phyloP scores from a whole-genome alignment of 495 filamentous ascomycete genomes.

The Glonium stellatum region DNA sequence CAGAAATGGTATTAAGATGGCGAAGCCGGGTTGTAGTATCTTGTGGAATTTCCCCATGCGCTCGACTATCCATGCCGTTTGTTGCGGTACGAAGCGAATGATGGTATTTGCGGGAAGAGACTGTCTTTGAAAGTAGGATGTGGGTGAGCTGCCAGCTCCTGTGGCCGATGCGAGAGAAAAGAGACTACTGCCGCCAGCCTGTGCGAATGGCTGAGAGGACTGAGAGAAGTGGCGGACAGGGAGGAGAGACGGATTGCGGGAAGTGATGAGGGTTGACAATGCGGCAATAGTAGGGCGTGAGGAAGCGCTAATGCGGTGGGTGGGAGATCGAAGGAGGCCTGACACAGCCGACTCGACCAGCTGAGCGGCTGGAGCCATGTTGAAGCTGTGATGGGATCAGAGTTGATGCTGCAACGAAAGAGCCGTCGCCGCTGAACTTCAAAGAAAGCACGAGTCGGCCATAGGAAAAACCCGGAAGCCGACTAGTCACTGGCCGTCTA shows the following conservation, averaged over 20 bases:
- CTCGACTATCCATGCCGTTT: slow-evolving; percentile 99
- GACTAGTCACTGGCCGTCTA: too few relatives aligned
- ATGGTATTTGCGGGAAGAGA: slow-evolving; percentile 85
- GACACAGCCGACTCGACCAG: slow-evolving; percentile 1
- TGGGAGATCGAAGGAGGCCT: background rate
- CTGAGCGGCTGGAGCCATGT: background rate
- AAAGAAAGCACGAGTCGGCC: too few relatives aligned
- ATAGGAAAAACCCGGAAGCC: too few relatives aligned
- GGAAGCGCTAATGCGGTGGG: background rate
- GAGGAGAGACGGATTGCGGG: background rate
- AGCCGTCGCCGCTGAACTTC: too few relatives aligned
- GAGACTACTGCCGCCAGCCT: slow-evolving; percentile 4
- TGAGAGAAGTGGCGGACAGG: slow-evolving; percentile 7
- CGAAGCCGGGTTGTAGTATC: slow-evolving; percentile 84
- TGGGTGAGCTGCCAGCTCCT: slow-evolving; percentile 14
- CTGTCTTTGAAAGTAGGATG: slow-evolving; percentile 51
- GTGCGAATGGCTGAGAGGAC: background rate
- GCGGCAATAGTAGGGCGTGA: background rate
- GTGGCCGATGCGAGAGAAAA: background rate
- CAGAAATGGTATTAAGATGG: slow-evolving; percentile 81
- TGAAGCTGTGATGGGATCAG: background rate
- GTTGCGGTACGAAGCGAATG: slow-evolving; percentile 94
- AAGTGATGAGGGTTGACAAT: background rate
- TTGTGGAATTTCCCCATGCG: slow-evolving; percentile 96
- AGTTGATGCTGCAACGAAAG: too few relatives aligned